Evolutionary conservation across 768 basidiomycete species (phyloP), one percentile per base, ranked within the genome.

Genomic region (Ramaria rubella): DNA sequence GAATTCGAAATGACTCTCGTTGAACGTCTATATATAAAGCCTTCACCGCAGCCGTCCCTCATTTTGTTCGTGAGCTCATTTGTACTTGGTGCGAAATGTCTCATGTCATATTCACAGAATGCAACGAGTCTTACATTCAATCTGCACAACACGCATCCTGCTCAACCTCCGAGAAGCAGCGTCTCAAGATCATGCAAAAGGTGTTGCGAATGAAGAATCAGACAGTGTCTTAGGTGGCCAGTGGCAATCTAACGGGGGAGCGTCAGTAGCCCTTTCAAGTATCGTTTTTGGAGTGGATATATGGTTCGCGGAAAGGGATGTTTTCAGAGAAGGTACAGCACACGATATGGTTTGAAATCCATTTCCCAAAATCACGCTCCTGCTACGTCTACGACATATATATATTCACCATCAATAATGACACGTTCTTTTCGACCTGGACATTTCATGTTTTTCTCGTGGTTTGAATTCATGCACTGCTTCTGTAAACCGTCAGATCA

Each of bases 141-240:
- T 57, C 44, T 30, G 51, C 23, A 36, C 55, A 17, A 36, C 52
- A 5, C 52, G 52, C 7, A 54, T 54, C 14, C 52, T 54, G 4
- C 55, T 57, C 55, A 48, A 57, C 49, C 55, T 51, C 1, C 49
- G 49, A 1, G 36, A 57, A 57, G 55, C 55, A 27, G 55, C 46
- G 19, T 6, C 19, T n/a, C 12, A 27, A 1, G 46, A 48, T n/a
- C 36, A n/a, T 38, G 36, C 36, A n/a, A n/a, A 38, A n/a, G 36
- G 36, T 38, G 36, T 38, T n/a, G n/a, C 27, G 45, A 19, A 17
- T 24, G 43, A 45, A 7, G 43, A 8, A 45, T 21, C 26, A 23
- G 12, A 15, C 44, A 27, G n/a, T 45, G 21, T 2, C 11, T 45
- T 21, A 12, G 36, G 12, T 38, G 36, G 3, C 36, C 14, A 12